A percentile compares a stretch with the other conserved stretches of the same genome.
phyloP scores from a whole-genome alignment of 768 basidiomycete species.

The Mycena sanguinolenta region DNA sequence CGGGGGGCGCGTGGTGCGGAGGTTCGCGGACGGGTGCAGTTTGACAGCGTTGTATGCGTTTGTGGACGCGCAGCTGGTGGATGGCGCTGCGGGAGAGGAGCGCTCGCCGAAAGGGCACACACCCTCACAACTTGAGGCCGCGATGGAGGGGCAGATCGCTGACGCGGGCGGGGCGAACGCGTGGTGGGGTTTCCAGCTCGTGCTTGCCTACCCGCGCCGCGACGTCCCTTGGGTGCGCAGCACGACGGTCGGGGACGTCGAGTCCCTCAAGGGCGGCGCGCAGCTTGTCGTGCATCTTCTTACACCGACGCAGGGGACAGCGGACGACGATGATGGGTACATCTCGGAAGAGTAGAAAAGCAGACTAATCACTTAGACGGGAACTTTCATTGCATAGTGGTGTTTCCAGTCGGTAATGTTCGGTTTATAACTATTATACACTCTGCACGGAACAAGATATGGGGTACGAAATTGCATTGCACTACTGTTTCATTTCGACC shows the following conservation, averaged over 20 bases:
- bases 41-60: conserved; percentile 79
- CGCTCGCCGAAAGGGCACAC: conserved; percentile 59
- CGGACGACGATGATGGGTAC: conserved; percentile 66
- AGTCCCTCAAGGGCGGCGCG: conserved; percentile 67
- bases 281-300: conserved; percentile 75
- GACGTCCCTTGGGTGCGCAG: conserved; percentile 67
- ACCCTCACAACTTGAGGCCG: conserved; percentile 43
- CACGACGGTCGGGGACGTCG: conserved; percentile 59
- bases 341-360: conserved; percentile 60
- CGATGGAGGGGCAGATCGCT: conserved; percentile 48
- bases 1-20: conserved; percentile 70
- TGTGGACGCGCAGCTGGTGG: conserved; percentile 69
- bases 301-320: conserved; percentile 34
- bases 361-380: too few relatives aligned
- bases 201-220: conserved; percentile 76
- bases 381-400: too few relatives aligned
- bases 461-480: background rate
- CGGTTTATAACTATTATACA: conserved; percentile 18
- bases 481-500: too few relatives aligned
- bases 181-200: conserved; percentile 84
- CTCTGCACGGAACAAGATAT: conserved; percentile 7
- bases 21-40: conserved; percentile 63
- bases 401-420: conserved; percentile 8
- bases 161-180: conserved; percentile 43
- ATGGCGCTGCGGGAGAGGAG: conserved; percentile 52